These are phyloP conservation scores for Circinella minor DNA, from an alignment of 371 early-diverging fungal species.

Conservation along the genomic window DNA sequence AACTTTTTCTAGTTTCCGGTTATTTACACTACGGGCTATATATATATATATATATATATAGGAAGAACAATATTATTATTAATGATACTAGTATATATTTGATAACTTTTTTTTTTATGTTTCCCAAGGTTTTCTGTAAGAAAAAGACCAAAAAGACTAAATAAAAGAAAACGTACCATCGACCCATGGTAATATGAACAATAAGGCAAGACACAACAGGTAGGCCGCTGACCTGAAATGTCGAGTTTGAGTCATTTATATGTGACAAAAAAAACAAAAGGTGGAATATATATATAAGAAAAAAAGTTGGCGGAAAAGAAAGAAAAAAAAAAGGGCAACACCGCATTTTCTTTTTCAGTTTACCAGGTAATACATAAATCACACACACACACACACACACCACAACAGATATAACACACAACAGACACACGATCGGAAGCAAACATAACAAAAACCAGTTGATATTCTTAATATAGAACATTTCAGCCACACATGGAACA, in stretches of 20 bases:
- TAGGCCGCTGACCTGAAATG: slow-evolving; percentile 1
- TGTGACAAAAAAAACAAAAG: background rate
- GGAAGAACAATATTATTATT: background rate
- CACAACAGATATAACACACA: no score
- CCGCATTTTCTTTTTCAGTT: background rate
- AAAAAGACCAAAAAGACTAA: background rate
- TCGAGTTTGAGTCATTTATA: background rate
- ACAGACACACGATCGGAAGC: background rate
- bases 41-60: background rate
- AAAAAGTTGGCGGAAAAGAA: background rate
- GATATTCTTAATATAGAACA: background rate
- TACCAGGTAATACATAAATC: background rate
- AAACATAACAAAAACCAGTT: background rate
- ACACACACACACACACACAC: no score
- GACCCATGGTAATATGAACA: background rate
- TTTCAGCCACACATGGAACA: background rate
- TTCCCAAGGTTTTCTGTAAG: no score
- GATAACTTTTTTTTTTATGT: no score
- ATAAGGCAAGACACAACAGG: background rate
- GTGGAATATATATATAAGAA: background rate
- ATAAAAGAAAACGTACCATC: background rate
- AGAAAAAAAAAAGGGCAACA: no score
- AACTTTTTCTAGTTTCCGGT: slow-evolving; percentile 33
- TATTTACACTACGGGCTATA: slow-evolving; percentile 35
- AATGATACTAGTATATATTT: no score